Conservation (phyloP, 2,329 filamentous ascomycete species). For the Paecilomyces fulvus region DNA sequence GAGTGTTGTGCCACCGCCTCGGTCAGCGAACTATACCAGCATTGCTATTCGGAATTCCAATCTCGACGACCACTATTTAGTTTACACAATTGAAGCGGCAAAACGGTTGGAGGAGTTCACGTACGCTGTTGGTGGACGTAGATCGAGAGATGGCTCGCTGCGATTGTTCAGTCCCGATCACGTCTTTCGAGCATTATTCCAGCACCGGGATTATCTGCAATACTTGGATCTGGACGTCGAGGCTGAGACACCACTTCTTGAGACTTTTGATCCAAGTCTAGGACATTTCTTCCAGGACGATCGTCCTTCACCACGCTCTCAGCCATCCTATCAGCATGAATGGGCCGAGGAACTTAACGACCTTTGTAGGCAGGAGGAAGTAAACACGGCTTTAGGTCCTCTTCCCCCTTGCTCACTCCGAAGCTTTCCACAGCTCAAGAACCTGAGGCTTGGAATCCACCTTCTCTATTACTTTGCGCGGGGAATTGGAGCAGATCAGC, state of each 20-base stretch:
- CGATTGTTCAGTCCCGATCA: background rate
- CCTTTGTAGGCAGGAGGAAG: too few relatives aligned
- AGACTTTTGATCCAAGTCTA: background rate
- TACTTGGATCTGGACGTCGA: background rate
- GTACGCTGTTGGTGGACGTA: background rate
- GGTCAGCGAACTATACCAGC: background rate
- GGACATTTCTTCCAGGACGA: too few relatives aligned
- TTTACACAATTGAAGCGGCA: background rate
- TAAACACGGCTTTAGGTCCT: too few relatives aligned
- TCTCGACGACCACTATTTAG: background rate
- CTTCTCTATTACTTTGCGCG: too few relatives aligned
- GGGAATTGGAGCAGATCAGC: too few relatives aligned
- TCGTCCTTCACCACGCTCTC: too few relatives aligned
- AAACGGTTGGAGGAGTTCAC: background rate
- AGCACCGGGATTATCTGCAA: background rate
- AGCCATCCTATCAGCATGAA: too few relatives aligned
- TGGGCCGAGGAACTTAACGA: too few relatives aligned
- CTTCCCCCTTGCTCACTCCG: too few relatives aligned
- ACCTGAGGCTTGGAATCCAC: too few relatives aligned
- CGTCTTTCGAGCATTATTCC: background rate
- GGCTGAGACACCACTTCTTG: background rate
- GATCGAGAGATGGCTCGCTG: background rate
- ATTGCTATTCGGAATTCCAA: background rate
- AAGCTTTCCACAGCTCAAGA: too few relatives aligned
- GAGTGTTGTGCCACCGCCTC: background rate